These are phyloP conservation scores for Tephrocybe sp. DNA, from an alignment of 768 basidiomycete genomes.

Conservation along the genomic window DNA sequence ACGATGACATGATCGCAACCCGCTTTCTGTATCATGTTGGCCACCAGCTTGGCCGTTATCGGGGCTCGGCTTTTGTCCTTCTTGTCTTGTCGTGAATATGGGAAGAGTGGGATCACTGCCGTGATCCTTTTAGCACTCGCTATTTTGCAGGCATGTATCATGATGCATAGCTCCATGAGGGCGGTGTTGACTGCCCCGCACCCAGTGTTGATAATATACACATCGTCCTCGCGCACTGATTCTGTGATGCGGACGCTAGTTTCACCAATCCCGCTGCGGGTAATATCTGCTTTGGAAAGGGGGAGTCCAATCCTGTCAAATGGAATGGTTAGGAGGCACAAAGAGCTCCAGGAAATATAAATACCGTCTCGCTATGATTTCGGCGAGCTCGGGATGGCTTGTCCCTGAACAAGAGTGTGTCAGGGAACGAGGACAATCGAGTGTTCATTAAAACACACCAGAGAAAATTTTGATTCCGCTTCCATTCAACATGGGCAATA, in stretches of 20 bases:
- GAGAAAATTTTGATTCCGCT: conserved; percentile 60
- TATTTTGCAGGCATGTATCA: conserved; percentile 99
- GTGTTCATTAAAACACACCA: conserved; percentile 30
- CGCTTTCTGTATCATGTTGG: conserved; percentile 93
- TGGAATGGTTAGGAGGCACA: conserved; percentile 19
- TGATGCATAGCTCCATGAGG: conserved; percentile 97
- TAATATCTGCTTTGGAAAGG: conserved; percentile 84
- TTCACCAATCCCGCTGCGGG: conserved; percentile 88
- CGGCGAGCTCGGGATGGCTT: conserved; percentile 93
- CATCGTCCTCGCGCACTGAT: conserved; percentile 97
- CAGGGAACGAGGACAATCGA: background rate
- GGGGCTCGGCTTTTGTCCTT: conserved; percentile 99
- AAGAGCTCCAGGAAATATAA: conserved; percentile 20
- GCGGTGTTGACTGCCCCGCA: conserved; percentile 87
- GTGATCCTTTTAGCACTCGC: conserved; percentile 98
- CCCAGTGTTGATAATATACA: conserved; percentile 97
- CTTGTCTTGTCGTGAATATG: conserved; percentile 97
- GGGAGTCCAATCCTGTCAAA: conserved; percentile 80
- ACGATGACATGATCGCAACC: conserved; percentile 98
- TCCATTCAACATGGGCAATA: conserved; percentile 46
- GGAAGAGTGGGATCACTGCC: conserved; percentile 96
- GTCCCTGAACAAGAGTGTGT: conserved; percentile 57
- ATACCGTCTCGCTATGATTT: conserved; percentile 91
- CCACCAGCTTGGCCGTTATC: conserved; percentile 96
- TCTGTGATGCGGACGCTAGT: conserved; percentile 90